Evolutionary conservation across 2,329 filamentous ascomycete genomes (phyloP).

Genomic region (Cercospora sesami): DNA sequence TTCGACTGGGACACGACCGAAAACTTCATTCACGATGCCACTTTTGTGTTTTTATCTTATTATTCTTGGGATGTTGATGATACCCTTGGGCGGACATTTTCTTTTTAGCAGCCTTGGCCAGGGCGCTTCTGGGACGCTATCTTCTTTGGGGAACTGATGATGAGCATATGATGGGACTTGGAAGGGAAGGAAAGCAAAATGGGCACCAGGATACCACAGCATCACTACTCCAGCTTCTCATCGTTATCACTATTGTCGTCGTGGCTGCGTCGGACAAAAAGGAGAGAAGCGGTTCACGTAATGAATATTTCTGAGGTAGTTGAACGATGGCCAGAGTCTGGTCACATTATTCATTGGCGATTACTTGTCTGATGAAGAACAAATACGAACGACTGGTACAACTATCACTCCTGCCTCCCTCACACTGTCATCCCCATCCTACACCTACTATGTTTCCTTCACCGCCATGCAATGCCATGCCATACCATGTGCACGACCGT

Average conservation of each 20-base stretch:
- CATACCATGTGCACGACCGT: background rate
- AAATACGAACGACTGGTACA: background rate
- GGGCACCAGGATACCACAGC: background rate
- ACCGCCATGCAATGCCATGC: background rate
- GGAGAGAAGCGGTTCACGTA: background rate
- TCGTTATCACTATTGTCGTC: background rate
- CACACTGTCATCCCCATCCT: background rate
- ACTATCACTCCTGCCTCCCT: background rate
- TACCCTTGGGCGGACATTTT: background rate
- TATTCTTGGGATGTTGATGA: background rate
- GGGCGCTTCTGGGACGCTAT: background rate
- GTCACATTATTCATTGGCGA: background rate
- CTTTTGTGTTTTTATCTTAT: background rate
- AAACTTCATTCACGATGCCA: constrained; percentile 4
- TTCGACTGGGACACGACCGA: background rate
- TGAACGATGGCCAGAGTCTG: background rate
- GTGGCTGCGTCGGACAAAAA: background rate
- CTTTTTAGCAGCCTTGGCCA: background rate
- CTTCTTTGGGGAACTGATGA: background rate
- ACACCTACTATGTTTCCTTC: background rate
- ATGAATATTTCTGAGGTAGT: background rate
- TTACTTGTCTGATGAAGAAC: background rate
- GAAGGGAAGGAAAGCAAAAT: background rate
- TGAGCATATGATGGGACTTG: background rate
- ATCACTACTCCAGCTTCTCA: background rate